Percentiles rank a stretch among this genome's conserved stretches.
Conservation (phyloP, 805 yeast species). For the Lipomyces mesembrius region DNA sequence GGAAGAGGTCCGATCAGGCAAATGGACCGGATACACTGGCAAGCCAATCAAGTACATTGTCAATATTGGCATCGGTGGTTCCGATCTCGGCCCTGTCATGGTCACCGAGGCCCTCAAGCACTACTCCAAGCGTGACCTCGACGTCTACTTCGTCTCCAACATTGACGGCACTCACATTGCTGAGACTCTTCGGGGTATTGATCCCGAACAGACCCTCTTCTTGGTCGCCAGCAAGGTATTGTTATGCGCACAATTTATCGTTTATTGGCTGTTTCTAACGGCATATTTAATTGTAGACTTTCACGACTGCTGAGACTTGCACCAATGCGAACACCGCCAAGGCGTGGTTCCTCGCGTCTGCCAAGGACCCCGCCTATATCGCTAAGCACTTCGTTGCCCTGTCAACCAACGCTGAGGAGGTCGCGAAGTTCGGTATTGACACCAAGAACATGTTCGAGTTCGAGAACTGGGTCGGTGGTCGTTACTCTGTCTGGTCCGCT, state of each 20-base stretch:
- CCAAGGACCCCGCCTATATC: slow-evolving; percentile 69
- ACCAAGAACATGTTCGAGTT: slow-evolving; percentile 98
- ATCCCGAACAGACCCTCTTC: slow-evolving; percentile 92
- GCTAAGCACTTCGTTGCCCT: slow-evolving; percentile 98
- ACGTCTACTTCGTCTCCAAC: slow-evolving; percentile 93
- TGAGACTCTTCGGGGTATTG: slow-evolving; percentile 75
- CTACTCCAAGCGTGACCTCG: slow-evolving; percentile 65
- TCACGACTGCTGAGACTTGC: slow-evolving; percentile 97
- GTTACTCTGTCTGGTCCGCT: slow-evolving; percentile 99
- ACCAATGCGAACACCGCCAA: slow-evolving; percentile 97
- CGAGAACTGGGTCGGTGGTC: slow-evolving; percentile 99
- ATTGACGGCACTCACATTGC: slow-evolving; percentile 98
- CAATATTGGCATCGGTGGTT: slow-evolving; percentile 98
- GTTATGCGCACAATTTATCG: neutral
- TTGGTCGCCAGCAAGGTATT: slow-evolving; percentile 36
- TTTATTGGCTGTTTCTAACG: neutral
- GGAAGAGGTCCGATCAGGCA: slow-evolving; percentile 85
- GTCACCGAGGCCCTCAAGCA: slow-evolving; percentile 97
- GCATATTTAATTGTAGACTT: slow-evolving; percentile 59
- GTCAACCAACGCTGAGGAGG: slow-evolving; percentile 90
- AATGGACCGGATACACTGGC: slow-evolving; percentile 97
- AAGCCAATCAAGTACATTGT: slow-evolving; percentile 91
- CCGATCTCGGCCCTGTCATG: slow-evolving; percentile 99
- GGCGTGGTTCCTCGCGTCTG: slow-evolving; percentile 83
- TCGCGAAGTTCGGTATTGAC: slow-evolving; percentile 94